A percentile compares a stretch with the other conserved stretches of the same genome.
Conservation (phyloP, 2,329 filamentous ascomycete genomes). For the Basipetospora sp. region DNA sequence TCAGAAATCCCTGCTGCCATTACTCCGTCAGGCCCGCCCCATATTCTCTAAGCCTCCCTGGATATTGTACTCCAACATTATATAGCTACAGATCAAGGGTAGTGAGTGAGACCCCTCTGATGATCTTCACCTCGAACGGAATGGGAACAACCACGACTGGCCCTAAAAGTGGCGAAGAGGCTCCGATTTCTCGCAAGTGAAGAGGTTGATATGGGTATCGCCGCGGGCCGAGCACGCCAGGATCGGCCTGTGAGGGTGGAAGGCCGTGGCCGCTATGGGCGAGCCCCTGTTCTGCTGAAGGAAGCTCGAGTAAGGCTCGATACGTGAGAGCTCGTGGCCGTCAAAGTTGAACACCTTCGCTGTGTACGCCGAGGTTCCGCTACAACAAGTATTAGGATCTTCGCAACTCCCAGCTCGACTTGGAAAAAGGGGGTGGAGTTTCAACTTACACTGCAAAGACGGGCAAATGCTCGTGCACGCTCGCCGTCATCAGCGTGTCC, state of each 20-base stretch:
- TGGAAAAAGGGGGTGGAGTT: background rate
- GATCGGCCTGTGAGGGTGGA: conserved; percentile 89
- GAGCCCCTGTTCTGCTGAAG: conserved; percentile 64
- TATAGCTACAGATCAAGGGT: too few relatives aligned
- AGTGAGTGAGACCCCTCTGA: background rate
- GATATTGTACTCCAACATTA: too few relatives aligned
- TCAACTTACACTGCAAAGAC: conserved; percentile 85
- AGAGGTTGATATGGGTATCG: conserved; percentile 82
- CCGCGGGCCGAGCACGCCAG: conserved; percentile 75
- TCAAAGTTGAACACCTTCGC: conserved; percentile 90
- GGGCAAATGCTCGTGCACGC: conserved; percentile 88
- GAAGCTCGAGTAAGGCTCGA: conserved; percentile 85
- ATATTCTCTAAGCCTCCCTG: too few relatives aligned
- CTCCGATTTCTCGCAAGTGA: conserved; percentile 48
- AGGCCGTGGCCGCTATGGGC: conserved; percentile 77
- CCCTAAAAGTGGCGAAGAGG: background rate
- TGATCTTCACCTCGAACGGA: background rate
- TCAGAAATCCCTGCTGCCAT: too few relatives aligned
- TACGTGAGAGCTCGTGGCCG: conserved; percentile 60
- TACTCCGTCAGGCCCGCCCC: too few relatives aligned
- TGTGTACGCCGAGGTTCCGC: conserved; percentile 72
- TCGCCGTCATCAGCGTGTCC: conserved; percentile 68
- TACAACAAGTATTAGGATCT: too few relatives aligned
- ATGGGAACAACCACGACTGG: too few relatives aligned
- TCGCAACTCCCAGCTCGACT: too few relatives aligned